Evolutionary conservation across 345 rosid genomes (phyloP).

Genomic region (Eucalyptus lansdowneana): DNA sequence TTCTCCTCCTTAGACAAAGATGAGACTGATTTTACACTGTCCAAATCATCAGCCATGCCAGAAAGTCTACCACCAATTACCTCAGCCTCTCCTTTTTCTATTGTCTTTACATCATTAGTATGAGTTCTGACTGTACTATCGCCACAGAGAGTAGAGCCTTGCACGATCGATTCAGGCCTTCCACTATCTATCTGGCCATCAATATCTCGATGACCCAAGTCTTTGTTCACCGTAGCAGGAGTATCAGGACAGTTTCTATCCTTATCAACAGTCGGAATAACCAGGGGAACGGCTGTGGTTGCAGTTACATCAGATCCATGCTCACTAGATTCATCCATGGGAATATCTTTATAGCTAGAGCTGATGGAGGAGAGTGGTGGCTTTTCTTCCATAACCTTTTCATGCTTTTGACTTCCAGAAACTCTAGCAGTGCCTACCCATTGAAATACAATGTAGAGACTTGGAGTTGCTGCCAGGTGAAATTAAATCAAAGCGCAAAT

Average conservation of each 20-base stretch:
- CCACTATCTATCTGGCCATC: not conserved
- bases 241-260: not conserved
- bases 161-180: not conserved
- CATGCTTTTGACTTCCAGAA: not conserved
- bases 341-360: not conserved
- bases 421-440: not conserved
- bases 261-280: not conserved
- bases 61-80: not conserved
- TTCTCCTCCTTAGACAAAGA: not conserved
- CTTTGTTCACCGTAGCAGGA: not conserved
- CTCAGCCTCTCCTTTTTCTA: not conserved
- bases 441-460: not conserved
- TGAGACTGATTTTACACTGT: not conserved
- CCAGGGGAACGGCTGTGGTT: not conserved
- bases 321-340: not conserved
- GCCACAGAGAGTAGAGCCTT: not conserved
- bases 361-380: not conserved
- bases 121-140: not conserved
- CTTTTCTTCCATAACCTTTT: not conserved
- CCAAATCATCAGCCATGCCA: not conserved
- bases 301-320: not conserved
- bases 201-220: not conserved
- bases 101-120: not conserved
- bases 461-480: not conserved
- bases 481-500: not conserved